Base-by-base conservation (phyloP, 2,329 filamentous ascomycete species). In the Pseudogymnoascus sp. region DNA sequence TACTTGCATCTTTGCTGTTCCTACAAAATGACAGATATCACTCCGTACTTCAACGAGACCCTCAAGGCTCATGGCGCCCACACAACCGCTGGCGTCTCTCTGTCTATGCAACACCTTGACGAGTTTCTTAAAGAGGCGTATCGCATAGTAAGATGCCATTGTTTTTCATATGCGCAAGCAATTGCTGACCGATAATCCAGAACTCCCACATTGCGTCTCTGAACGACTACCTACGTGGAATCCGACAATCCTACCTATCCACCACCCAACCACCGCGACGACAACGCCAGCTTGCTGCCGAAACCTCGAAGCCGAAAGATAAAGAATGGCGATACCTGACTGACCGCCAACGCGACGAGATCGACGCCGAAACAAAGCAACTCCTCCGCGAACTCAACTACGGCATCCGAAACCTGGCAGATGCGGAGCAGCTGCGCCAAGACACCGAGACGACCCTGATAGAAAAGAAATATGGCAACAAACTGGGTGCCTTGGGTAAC, bases 81-180 rank as follows among this genome's bases (percentile, higher is more conserved):
- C 28, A 76, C 80, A 6, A 79, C 82, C 11, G 63, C 67, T 9
- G 66, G 69, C 41, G 68, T 69, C 14, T 66, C 69, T 21, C 62
- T 72, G 33, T 67, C 67, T 63, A 69, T 80, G 59, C 78, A 82
- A 67, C 81, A 76, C 68, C 83, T 95, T 60, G 90, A 97, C 73
- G 89, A 89, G 70, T 99, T 97, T 73, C 80, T 97, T 35, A 92
- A 93, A 72, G 93, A 97, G 77, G 95, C 95, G 61, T 95, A 96
- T 77, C 86, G 89, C 73, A 97, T 97, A 75, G 93, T 96, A 79
- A 71, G 83, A 66, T 69, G 67, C 65, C 67, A 60, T 63, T 35
- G 49, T 55, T 61, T 61, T 62, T 52, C 33, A 37, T 60, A 55
- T 62, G 62, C 40, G 43, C 25, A 12, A 41, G 62, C 62, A 62